Base-by-base conservation (phyloP, 2,329 filamentous ascomycete genomes). In the Arthrobotrys conoides region DNA sequence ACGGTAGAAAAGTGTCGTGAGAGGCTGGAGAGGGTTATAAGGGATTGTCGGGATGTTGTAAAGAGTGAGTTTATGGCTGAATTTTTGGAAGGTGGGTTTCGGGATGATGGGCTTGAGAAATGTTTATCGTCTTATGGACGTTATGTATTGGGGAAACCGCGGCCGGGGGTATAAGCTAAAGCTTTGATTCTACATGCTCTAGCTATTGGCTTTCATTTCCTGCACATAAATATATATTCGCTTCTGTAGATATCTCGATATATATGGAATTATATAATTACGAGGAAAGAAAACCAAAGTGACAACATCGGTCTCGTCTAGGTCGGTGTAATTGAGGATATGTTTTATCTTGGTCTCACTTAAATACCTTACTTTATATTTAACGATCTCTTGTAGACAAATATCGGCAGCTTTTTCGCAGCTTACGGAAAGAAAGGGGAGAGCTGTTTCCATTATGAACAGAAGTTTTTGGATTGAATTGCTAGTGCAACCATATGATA, bases 61-160 rank as follows among this genome's bases (percentile, higher is more conserved):
- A 61, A 44, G 5, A 14, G 14, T 2, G 57, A 61, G 22, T 20
- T 61, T 10, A 20, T 44, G 4, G 9, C 12, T 2, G 57, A 27
- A 1, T 27, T 61, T 27, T 44, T 61, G 22, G 57, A 61, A 44
- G 57, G 57, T 5, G 20, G 20, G 5, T 16, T 10, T 10, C 36
- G n/a, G 36, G 57, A 61, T 27, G 57, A 61, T n/a, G 57, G n/a
- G n/a, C 36, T 61, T 22, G 57, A 61, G 20, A 61, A 27, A 27
- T 61, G 57, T n/a, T 18, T 61, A 27, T 24, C 57, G 5, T 61
- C 18, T 2, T 61, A 44, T 18, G 57, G 41, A 44, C 33, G 57
- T 3, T 20, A 61, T 44, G 20, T 61, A 3, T 18, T 61, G 12
- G 57, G 36, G 2, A 61, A 44, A 9, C 36, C 57, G 14, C 57